phyloP scores from a whole-genome alignment of 225 moss, liverwort and hornwort genomes.

The Marchantia polymorpha region DNA sequence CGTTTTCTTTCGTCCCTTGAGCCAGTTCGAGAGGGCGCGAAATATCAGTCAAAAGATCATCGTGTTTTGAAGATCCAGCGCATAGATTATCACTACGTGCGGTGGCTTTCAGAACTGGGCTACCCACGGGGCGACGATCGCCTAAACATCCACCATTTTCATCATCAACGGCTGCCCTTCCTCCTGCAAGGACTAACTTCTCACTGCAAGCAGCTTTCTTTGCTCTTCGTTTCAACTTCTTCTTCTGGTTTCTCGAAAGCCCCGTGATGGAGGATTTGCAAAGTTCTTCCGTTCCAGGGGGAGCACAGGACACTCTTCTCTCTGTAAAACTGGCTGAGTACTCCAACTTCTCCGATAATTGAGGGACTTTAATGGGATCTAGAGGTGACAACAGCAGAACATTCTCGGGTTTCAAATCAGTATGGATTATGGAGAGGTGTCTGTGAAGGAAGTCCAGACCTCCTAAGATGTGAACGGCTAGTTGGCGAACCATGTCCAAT shows the following conservation, averaged over 20 bases:
- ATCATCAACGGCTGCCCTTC: neutral
- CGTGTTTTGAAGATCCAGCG: neutral
- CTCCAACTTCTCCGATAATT: constrained; percentile 36
- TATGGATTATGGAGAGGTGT: constrained; percentile 82
- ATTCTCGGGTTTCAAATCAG: constrained; percentile 93
- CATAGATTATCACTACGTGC: neutral
- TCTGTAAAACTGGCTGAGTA: constrained; percentile 34
- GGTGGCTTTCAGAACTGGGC: neutral
- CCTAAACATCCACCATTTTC: neutral
- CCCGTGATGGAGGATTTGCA: constrained; percentile 37
- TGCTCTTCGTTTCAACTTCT: constrained; percentile 81
- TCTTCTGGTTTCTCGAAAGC: constrained; percentile 84
- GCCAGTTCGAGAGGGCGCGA: neutral
- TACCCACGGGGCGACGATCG: neutral
- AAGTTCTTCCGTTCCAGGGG: constrained; percentile 21
- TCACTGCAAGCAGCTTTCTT: constrained; percentile 57
- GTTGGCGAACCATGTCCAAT: constrained; percentile 66
- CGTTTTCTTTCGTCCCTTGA: neutral
- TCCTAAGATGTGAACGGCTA: constrained; percentile 64
- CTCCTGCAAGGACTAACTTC: neutral
- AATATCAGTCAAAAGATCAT: neutral
- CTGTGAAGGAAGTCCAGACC: constrained; percentile 80
- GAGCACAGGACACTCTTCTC: constrained; percentile 26
- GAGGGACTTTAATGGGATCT: constrained; percentile 62
- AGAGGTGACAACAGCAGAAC: constrained; percentile 63